Evolutionary conservation across 345 rosid genomes (phyloP), one percentile per base, ranked within the genome.

Genomic region (Hibiscus mutabilis): DNA sequence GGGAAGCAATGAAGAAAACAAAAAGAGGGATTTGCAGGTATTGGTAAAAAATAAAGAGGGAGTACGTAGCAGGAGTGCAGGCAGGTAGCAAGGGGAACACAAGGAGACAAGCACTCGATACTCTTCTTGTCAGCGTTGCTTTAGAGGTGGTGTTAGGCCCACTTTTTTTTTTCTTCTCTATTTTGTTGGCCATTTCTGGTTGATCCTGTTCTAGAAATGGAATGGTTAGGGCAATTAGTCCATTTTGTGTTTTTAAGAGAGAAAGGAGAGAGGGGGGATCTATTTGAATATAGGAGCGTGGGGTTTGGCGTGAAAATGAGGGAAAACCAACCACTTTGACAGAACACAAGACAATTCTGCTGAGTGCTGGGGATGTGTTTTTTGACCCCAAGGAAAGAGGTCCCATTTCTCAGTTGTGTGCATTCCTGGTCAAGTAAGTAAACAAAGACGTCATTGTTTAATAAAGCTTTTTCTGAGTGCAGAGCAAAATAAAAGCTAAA

Each of bases 101-200:
- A 68, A 35, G 51, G 6, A 63, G 77, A 74, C 76, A 79, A 67
- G 62, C 57, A 69, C 74, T 69, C 29, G 79, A 77, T 58, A 31
- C 67, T 73, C 73, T 79, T 58, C 73, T 29, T 56, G 18, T 73
- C 35, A 77, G 77, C 76, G 77, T 24, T 78, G 74, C 84, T 81
- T 83, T 85, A 78, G 37, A 85, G 85, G 86, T 49, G 72, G 53
- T 66, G n/a, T 46, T 0, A 37, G 80, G 83, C 46, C 71, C 81
- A 37, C 59, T 59, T 51, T 3, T 70, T 5, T 72, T 40, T 25
- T n/a, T 67, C 15, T 29, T 15, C 46, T 10, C 42, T 22, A 76
- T 76, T 82, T 79, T 77, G 81, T 65, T 77, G 73, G 79, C 76
- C 79, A 59, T 72, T 46, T 49, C 37, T 51, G 40, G 21, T 51